phyloP scores from a whole-genome alignment of 2,329 filamentous ascomycete species.

The Pseudogymnoascus destructans region DNA sequence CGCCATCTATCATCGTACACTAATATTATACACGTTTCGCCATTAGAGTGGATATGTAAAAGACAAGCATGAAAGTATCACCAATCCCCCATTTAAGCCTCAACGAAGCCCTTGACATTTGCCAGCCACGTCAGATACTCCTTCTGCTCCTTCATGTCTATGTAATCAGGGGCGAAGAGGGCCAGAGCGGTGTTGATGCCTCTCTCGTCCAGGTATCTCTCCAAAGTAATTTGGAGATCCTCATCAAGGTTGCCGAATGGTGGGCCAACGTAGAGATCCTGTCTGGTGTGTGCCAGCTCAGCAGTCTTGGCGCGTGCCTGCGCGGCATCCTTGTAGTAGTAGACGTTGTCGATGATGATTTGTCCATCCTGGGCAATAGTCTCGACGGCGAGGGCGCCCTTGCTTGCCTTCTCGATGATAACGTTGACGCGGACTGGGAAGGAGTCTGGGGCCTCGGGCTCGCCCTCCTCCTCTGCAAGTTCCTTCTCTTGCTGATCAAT shows the following conservation, averaged over 20 bases:
- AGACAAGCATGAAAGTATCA: background rate
- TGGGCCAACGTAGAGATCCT: slow-evolving; percentile 76
- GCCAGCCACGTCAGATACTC: slow-evolving; percentile 89
- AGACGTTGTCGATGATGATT: slow-evolving; percentile 81
- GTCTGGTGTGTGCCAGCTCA: slow-evolving; percentile 63
- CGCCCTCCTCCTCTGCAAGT: slow-evolving; percentile 44
- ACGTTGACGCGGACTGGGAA: slow-evolving; percentile 78
- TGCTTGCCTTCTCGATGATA: slow-evolving; percentile 68
- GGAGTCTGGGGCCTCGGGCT: slow-evolving; percentile 36
- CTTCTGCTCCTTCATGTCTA: slow-evolving; percentile 96
- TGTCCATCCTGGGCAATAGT: slow-evolving; percentile 73
- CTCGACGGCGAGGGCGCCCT: slow-evolving; percentile 78
- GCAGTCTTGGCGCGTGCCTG: slow-evolving; percentile 64
- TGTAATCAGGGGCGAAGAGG: slow-evolving; percentile 87
- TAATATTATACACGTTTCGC: slow-evolving; percentile 10
- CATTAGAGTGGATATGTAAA: slow-evolving; percentile 10
- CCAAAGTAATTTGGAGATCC: slow-evolving; percentile 82
- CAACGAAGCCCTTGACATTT: slow-evolving; percentile 75
- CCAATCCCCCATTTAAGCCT: slow-evolving; percentile 37
- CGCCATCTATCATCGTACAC: background rate
- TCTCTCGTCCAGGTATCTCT: slow-evolving; percentile 89
- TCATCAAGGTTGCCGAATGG: slow-evolving; percentile 91
- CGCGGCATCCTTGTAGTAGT: slow-evolving; percentile 68
- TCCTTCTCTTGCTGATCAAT: slow-evolving; percentile 40
- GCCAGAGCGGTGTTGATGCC: slow-evolving; percentile 80